Evolutionary conservation across 441 rosid species (phyloP), one percentile per base, ranked within the genome.

Genomic region (Erodium moschatum): DNA sequence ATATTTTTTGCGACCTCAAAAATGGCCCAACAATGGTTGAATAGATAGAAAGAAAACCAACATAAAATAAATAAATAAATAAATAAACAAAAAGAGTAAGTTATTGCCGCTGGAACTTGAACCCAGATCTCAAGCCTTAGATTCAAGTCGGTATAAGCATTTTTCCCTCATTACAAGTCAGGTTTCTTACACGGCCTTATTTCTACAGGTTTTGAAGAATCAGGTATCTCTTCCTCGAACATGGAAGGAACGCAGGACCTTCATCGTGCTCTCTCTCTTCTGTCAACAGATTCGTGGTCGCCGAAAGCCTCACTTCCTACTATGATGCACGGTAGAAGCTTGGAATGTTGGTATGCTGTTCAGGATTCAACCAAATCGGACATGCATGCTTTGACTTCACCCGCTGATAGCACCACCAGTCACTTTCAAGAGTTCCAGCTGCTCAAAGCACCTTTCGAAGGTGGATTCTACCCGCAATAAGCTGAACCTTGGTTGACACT

Each of bases 181-280:
- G n/a, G n/a, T n/a, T n/a, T n/a, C n/a, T n/a, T n/a, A 24, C 27
- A 0, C 2, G 27, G 2, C 27, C 58, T 52, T 63, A 72, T 58
- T 66, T 60, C 70, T 52, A 75, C 81, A 78, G 94, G 80, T 72
- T 67, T 78, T 46, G 91, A 80, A 70, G 87, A 81, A 79, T 73
- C 88, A 24, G 73, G 78, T 40, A 72, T 86, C 74, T 80, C 96
- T 50, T 44, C 50, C 50, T 44, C 50, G 13, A 80, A 77, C 58
- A 76, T 75, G 84, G 87, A 83, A 71, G 77, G 75, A n/a, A 64
- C 91, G 21, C 90, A 82, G 75, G 87, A 87, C 72, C 69, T 83
- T 80, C 91, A 85, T 65, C 84, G 92, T 90, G 98, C 96, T 90
- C 98, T 90, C 98, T 92, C 97, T 92, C 98, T 92, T 92, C 97